Evolutionary conservation across 2,329 filamentous ascomycete genomes (phyloP), one percentile per base, ranked within the genome.

Genomic region (Xylariomycetidae sp.): DNA sequence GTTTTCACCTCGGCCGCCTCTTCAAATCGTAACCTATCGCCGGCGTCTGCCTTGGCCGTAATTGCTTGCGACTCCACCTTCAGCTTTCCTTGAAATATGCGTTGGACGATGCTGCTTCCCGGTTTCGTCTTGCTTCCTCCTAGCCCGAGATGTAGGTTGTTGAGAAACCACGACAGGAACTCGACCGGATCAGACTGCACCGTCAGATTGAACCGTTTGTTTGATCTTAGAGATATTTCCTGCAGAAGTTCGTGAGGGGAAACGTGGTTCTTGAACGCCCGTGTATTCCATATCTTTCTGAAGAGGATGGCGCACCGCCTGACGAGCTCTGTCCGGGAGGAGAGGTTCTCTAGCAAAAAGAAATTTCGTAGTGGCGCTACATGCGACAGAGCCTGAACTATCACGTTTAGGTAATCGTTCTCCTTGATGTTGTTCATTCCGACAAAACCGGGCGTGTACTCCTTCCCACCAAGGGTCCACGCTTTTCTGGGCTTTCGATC

Each of bases 401-500:
- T 77, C 16, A 95, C 90, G 57, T 98, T 98, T 55, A 97, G 75
- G 65, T 98, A 98, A 67, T 98, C 92, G 64, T 98, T 98, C 38
- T 92, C 88, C 63, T 98, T 98, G 72, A 98, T 96, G 64, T 98
- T 98, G 72, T 98, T 98, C 86, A 98, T 94, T 46, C 92, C 92
- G 41, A 98, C 88, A 57, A 89, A 98, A 5, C 92, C 90, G 14
- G 92, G 92, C 46, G 82, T 82, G 63, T 98, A 98, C 57, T 85
- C 80, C 61, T 84, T 86, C 43, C 88, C 88, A 31, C 72, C 71
- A 26, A 97, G 72, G 51, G 94, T 90, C 74, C 82, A 88, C 27
- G 79, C 77, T 13, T 67, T 71, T 53, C 72, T 70, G 33, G 69
- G 66, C 45, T 70, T 62, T 33, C 80, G 76, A 63, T 97, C 92